Percentiles rank a stretch among this genome's conserved stretches.
phyloP scores from a whole-genome alignment of 257 asterid species.

The Rhazya stricta region DNA sequence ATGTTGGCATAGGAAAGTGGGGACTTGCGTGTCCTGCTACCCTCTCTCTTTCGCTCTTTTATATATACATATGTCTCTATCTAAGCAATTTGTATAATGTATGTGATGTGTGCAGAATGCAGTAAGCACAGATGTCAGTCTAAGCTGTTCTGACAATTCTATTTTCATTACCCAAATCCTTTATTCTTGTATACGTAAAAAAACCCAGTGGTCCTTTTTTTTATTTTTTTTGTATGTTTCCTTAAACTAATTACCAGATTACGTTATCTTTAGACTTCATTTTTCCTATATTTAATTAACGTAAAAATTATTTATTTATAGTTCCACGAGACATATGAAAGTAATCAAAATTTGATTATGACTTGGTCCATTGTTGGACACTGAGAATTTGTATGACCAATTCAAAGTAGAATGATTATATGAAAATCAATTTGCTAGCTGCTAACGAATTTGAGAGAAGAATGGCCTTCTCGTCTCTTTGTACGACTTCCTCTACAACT shows the following conservation, averaged over 20 bases:
- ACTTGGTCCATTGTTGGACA: slow-evolving; percentile 8
- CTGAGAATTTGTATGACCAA: slow-evolving; percentile 8
- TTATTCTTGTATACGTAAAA: neutral
- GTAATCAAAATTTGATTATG: too few species aligned
- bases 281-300: too few species aligned
- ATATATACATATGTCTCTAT: too few species aligned
- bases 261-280: too few species aligned
- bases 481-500: neutral
- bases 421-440: neutral
- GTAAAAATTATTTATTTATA: too few species aligned
- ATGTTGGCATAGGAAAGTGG: too few species aligned
- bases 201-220: neutral
- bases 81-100: too few species aligned
- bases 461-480: neutral
- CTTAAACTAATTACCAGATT: neutral
- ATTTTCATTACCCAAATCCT: neutral
- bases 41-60: too few species aligned
- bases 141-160: neutral
- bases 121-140: neutral
- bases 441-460: neutral
- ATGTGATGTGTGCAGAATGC: too few species aligned
- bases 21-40: too few species aligned
- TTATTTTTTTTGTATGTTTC: too few species aligned
- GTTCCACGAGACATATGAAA: too few species aligned
- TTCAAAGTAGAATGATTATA: slow-evolving; percentile 25